These are phyloP conservation scores for Sporisorium exsertum DNA, from an alignment of 1,284 basidiomycete species.

Conservation along the genomic window DNA sequence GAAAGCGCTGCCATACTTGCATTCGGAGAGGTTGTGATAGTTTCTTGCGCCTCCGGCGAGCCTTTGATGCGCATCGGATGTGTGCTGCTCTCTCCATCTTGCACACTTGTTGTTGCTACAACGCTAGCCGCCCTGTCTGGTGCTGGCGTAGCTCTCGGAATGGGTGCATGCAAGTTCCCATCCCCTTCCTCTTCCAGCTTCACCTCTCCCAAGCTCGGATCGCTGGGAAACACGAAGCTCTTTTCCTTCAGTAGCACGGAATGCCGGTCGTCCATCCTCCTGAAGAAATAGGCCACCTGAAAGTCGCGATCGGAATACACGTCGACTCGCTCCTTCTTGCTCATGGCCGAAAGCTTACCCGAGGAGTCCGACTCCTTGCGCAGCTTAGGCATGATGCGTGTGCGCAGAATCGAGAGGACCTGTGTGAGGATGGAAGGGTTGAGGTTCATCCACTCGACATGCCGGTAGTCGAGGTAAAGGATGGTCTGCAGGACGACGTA, in stretches of 20 bases:
- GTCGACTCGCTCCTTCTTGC: slow-evolving; percentile 68
- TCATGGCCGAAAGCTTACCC: slow-evolving; percentile 61
- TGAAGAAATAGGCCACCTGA: slow-evolving; percentile 70
- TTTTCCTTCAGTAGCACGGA: slow-evolving; percentile 67
- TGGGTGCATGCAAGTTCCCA: slow-evolving; percentile 51
- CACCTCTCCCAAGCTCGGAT: slow-evolving; percentile 37
- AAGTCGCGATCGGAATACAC: slow-evolving; percentile 66
- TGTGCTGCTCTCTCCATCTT: slow-evolving; percentile 17
- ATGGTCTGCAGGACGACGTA: slow-evolving; percentile 68
- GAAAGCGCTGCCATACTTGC: slow-evolving; percentile 24
- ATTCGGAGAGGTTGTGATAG: slow-evolving; percentile 7
- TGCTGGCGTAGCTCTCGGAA: slow-evolving; percentile 28
- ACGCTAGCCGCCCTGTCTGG: slow-evolving; percentile 10
- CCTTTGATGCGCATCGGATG: slow-evolving; percentile 42
- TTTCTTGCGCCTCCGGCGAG: slow-evolving; percentile 28
- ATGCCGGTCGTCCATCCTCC: slow-evolving; percentile 65
- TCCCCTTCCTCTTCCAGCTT: slow-evolving; percentile 55
- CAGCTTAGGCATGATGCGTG: slow-evolving; percentile 67
- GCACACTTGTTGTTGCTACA: background rate
- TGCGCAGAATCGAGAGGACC: slow-evolving; percentile 63
- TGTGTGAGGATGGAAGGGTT: slow-evolving; percentile 48
- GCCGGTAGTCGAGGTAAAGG: slow-evolving; percentile 70
- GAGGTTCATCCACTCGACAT: slow-evolving; percentile 70
- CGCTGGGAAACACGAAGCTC: slow-evolving; percentile 36
- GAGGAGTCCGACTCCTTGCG: slow-evolving; percentile 59